These are phyloP conservation scores for Coemansia sp. DNA, from an alignment of 371 early-diverging fungal species.

Conservation along the genomic window DNA sequence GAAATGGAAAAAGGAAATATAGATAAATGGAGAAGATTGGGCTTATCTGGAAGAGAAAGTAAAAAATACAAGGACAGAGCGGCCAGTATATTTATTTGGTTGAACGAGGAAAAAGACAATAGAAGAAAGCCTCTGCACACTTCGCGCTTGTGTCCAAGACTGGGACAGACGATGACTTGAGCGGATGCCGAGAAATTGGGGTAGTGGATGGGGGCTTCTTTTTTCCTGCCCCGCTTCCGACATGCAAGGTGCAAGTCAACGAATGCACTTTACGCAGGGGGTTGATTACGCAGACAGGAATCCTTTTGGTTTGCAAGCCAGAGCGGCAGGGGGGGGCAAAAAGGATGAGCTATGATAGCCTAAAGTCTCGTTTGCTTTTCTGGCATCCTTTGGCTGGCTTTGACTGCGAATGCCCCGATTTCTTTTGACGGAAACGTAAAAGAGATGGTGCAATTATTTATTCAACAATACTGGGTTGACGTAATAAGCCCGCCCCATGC, in stretches of 20 bases:
- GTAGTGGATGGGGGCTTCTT: neutral
- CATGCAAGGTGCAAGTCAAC: neutral
- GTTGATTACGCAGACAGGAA: neutral
- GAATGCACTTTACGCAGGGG: neutral
- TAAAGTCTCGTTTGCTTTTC: neutral
- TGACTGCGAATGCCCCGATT: too few species aligned
- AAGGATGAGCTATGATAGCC: neutral
- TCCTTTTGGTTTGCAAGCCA: too few species aligned
- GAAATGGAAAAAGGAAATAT: neutral
- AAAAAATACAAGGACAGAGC: neutral
- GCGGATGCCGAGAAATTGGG: conserved; percentile 6
- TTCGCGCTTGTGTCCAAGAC: neutral
- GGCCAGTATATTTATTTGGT: neutral
- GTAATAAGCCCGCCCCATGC: neutral
- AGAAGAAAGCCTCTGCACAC: neutral
- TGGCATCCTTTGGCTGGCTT: neutral
- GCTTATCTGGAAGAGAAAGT: neutral
- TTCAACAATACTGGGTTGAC: neutral
- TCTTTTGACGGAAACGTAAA: too few species aligned
- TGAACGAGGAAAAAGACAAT: neutral
- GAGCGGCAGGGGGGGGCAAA: neutral
- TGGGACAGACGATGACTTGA: neutral
- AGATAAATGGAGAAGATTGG: neutral
- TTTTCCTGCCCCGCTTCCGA: neutral
- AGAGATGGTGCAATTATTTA: too few species aligned